Evolutionary conservation across 208 protist species (phyloP).

Genomic region (Jaenimonas drosophilae): DNA sequence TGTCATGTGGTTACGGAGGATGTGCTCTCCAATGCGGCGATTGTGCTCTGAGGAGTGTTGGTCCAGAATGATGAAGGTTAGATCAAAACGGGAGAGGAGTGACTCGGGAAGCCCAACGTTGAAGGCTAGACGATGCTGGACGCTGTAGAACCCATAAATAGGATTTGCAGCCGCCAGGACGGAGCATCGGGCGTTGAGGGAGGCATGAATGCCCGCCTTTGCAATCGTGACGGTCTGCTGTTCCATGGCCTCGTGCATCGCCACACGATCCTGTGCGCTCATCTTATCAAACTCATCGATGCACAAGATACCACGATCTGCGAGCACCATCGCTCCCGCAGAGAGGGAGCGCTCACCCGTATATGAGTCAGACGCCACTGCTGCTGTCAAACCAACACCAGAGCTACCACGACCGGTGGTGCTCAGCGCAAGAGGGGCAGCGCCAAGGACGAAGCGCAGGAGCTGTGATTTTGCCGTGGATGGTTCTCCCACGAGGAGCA

Average conservation of each 20-base stretch:
- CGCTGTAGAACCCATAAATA: conserved; percentile 97
- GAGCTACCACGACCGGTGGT: conserved; percentile 97
- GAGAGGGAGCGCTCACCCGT: conserved; percentile 95
- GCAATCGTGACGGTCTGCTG: conserved; percentile 99
- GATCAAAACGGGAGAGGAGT: conserved; percentile 99
- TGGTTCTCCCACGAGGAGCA: conserved; percentile 99
- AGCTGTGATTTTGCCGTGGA: conserved; percentile 99
- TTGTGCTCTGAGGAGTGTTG: conserved; percentile 88
- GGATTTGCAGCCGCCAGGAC: conserved; percentile 99
- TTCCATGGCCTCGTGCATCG: conserved; percentile 99
- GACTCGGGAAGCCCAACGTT: conserved; percentile 99
- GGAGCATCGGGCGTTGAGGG: conserved; percentile 97
- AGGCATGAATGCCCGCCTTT: conserved; percentile 99
- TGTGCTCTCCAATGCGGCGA: conserved; percentile 91
- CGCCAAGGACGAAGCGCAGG: conserved; percentile 94
- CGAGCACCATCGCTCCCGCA: conserved; percentile 99
- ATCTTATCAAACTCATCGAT: conserved; percentile 99
- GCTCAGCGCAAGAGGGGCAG: conserved; percentile 95
- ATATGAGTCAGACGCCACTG: conserved; percentile 95
- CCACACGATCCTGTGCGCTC: conserved; percentile 93
- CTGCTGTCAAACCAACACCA: conserved; percentile 99
- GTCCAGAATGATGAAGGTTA: conserved; percentile 99
- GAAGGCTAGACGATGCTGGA: conserved; percentile 79
- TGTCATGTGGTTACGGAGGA: conserved; percentile 93
- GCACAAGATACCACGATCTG: conserved; percentile 98